Percentiles rank a stretch among this genome's conserved stretches.
Conservation (phyloP, 164 flowering plant genomes). For the Chloranthus sessilifolius region DNA sequence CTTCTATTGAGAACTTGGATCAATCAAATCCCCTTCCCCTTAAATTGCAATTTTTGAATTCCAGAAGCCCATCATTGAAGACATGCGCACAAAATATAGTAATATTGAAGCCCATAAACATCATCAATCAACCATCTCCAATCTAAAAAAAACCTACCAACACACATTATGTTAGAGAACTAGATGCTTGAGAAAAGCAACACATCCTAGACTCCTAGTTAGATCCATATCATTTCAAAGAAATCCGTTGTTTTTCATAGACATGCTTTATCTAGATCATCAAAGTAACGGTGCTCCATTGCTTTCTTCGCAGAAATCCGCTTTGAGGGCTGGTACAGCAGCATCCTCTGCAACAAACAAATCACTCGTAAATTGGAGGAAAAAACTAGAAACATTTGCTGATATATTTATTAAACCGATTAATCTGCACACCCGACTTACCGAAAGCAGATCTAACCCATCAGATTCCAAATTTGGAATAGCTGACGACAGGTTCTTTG, state of each 20-base stretch:
- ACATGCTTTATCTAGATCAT: constrained; percentile 41
- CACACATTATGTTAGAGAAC: too few species aligned
- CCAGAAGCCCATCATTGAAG: too few species aligned
- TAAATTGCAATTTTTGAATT: too few species aligned
- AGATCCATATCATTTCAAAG: neutral
- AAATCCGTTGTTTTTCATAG: constrained; percentile 23
- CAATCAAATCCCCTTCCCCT: too few species aligned
- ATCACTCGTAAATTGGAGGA: too few species aligned
- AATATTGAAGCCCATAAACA: too few species aligned
- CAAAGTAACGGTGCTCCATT: constrained; percentile 74
- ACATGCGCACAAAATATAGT: too few species aligned
- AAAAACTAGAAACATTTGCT: too few species aligned
- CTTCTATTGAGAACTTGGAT: too few species aligned
- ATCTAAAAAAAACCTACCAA: too few species aligned
- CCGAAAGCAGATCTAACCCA: constrained; percentile 58
- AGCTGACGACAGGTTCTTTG: constrained; percentile 43
- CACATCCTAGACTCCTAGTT: neutral
- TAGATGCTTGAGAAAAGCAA: constrained; percentile 47
- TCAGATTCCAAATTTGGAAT: constrained; percentile 55
- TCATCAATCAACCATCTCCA: too few species aligned
- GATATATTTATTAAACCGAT: too few species aligned
- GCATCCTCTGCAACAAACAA: constrained; percentile 68
- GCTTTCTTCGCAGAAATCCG: constrained; percentile 77
- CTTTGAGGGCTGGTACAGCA: constrained; percentile 62
- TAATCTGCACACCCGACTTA: constrained; percentile 40